Conservation (phyloP, 169 alveolate species). For the Eimeria tenella region DNA sequence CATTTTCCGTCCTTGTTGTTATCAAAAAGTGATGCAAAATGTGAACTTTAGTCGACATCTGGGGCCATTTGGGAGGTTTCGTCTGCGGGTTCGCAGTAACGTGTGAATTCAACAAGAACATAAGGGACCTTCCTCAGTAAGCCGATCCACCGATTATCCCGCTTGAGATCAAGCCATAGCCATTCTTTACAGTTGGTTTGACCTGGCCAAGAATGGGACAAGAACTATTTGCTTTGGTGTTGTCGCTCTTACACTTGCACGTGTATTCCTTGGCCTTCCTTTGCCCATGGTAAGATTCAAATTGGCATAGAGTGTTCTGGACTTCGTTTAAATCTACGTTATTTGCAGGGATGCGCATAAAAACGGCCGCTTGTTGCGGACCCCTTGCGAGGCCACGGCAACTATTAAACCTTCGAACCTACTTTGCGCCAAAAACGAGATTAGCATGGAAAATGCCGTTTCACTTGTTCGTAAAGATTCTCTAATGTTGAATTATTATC, state of each 20-base stretch:
- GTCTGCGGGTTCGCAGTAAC: conserved; percentile 71
- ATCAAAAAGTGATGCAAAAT: background rate
- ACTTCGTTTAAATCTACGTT: background rate
- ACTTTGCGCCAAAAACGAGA: conserved; percentile 14
- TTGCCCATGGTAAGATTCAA: conserved; percentile 52
- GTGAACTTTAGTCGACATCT: conserved; percentile 30
- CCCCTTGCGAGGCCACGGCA: conserved; percentile 36
- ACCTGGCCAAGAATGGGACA: conserved; percentile 41
- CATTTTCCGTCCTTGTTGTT: background rate
- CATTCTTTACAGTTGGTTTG: conserved; percentile 34
- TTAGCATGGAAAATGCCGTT: conserved; percentile 69
- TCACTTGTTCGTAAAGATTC: conserved; percentile 35
- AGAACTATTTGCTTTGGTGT: conserved; percentile 48
- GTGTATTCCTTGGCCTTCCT: conserved; percentile 71
- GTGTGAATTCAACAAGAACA: conserved; percentile 64
- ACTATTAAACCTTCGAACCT: background rate
- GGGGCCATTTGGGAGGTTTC: conserved; percentile 78
- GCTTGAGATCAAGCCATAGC: background rate
- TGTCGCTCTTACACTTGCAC: conserved; percentile 49
- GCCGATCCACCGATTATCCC: background rate
- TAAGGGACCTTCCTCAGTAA: conserved; percentile 70
- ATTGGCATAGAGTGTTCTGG: background rate
- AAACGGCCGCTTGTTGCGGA: background rate
- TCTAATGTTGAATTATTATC: conserved; percentile 64
- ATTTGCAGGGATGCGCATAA: conserved; percentile 60